Percentiles rank a stretch among this genome's conserved stretches.
These are phyloP conservation scores for Ogataea allantospora DNA, from an alignment of 805 yeast species.

Conservation along the genomic window DNA sequence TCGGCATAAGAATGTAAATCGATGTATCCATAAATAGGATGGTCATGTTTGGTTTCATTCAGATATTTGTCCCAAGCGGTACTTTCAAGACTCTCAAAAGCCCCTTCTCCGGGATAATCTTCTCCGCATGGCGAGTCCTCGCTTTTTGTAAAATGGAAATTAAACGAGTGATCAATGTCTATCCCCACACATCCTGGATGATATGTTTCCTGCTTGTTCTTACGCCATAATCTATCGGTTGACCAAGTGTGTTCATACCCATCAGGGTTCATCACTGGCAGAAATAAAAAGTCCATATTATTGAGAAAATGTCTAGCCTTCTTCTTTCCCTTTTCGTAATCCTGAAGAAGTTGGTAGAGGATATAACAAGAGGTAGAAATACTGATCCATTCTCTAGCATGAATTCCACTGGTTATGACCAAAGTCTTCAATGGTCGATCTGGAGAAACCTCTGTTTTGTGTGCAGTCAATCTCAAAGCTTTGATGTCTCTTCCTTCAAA, in stretches of 20 bases:
- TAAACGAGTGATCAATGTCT: conserved; percentile 84
- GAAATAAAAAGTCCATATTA: conserved; percentile 65
- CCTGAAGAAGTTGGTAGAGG: conserved; percentile 45
- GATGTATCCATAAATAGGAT: conserved; percentile 68
- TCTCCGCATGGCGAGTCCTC: conserved; percentile 76
- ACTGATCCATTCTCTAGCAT: conserved; percentile 89
- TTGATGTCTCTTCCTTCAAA: conserved; percentile 70
- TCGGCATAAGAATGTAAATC: conserved; percentile 87
- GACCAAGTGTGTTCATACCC: conserved; percentile 87
- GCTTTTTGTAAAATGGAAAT: conserved; percentile 65
- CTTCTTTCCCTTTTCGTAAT: conserved; percentile 40
- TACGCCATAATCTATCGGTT: conserved; percentile 80
- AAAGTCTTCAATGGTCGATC: conserved; percentile 52
- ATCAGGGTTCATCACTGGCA: conserved; percentile 89
- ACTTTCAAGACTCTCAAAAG: conserved; percentile 67
- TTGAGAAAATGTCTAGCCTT: conserved; percentile 49
- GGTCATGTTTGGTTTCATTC: conserved; percentile 48
- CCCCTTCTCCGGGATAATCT: conserved; percentile 72
- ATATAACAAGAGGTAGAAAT: conserved; percentile 65
- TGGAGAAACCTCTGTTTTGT: conserved; percentile 23
- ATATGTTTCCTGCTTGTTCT: conserved; percentile 76
- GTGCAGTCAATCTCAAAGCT: conserved; percentile 61
- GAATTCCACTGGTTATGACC: conserved; percentile 79
- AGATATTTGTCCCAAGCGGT: conserved; percentile 46
- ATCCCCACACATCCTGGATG: conserved; percentile 72